Conservation (phyloP, 305 asterid species). For the Lippia alba region DNA sequence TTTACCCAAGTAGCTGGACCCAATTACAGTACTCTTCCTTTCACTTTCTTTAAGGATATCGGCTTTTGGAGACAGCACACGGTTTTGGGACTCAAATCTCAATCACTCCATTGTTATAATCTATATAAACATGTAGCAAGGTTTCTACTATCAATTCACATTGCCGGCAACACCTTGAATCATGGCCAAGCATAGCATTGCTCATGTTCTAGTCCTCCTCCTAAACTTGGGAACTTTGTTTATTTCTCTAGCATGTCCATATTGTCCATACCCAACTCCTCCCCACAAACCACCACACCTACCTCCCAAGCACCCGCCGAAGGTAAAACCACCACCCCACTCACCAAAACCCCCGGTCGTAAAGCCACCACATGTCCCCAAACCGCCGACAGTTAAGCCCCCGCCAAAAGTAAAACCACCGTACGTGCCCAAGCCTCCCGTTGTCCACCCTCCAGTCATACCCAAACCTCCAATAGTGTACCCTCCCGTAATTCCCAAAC, state of each 20-base stretch:
- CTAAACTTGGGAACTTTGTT: conserved; percentile 54
- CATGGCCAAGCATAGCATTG: conserved; percentile 43
- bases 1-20: neutral
- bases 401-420: conserved; percentile 34
- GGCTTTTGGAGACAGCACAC: neutral
- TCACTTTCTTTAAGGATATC: too few species aligned
- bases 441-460: too few species aligned
- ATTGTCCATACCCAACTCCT: conserved; percentile 49
- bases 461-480: too few species aligned
- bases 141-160: neutral
- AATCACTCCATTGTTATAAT: conserved; percentile 25
- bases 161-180: neutral
- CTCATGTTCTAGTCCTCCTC: conserved; percentile 39
- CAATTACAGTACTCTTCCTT: neutral
- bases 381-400: conserved; percentile 29
- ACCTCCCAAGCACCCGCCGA: conserved; percentile 42
- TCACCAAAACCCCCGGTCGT: conserved; percentile 38
- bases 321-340: conserved; percentile 37
- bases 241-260: conserved; percentile 56
- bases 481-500: neutral
- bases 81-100: neutral
- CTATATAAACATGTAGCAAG: conserved; percentile 31
- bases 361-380: conserved; percentile 38
- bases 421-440: neutral
- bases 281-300: conserved; percentile 37